phyloP scores from a whole-genome alignment of 2,329 filamentous ascomycete genomes.

The Pyricularia sp. region DNA sequence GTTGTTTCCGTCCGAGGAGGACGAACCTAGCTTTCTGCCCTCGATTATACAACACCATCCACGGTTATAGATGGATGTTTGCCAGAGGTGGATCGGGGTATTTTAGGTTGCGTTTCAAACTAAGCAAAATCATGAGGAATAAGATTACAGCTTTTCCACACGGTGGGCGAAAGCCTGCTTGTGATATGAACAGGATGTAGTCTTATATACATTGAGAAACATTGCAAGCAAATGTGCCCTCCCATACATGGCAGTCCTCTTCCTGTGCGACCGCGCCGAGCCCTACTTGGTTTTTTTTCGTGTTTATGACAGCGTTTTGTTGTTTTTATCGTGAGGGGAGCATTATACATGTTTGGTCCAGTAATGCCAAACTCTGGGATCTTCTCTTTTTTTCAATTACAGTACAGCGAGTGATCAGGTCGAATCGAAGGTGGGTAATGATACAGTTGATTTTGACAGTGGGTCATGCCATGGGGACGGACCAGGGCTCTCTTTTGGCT shows the following conservation, averaged over 20 bases:
- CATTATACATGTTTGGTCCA: slow-evolving; percentile 27
- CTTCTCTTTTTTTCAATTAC: slow-evolving; percentile 17
- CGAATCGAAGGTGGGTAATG: not conserved
- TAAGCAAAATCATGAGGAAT: not conserved
- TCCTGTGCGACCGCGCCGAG: not conserved
- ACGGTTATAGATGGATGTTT: not conserved
- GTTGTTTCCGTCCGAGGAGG: not conserved
- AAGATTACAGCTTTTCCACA: not conserved
- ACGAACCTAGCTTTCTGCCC: not conserved
- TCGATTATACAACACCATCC: not conserved
- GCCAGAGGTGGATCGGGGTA: not conserved
- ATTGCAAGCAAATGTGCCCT: not conserved
- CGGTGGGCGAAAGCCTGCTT: not conserved
- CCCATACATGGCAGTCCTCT: not conserved
- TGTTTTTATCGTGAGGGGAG: slow-evolving; percentile 32
- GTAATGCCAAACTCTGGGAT: slow-evolving; percentile 14
- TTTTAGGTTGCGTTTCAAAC: not conserved
- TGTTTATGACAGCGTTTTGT: not conserved
- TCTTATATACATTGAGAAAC: not conserved
- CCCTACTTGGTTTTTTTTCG: not conserved
- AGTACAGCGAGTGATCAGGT: slow-evolving; percentile 2
- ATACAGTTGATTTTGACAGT: slow-evolving; percentile 22
- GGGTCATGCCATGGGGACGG: not conserved
- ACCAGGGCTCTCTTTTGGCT: not conserved
- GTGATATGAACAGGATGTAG: not conserved